A percentile compares a stretch with the other conserved stretches of the same genome.
Conservation (phyloP, 306 rosid genomes). For the Cucurbita moschata region DNA sequence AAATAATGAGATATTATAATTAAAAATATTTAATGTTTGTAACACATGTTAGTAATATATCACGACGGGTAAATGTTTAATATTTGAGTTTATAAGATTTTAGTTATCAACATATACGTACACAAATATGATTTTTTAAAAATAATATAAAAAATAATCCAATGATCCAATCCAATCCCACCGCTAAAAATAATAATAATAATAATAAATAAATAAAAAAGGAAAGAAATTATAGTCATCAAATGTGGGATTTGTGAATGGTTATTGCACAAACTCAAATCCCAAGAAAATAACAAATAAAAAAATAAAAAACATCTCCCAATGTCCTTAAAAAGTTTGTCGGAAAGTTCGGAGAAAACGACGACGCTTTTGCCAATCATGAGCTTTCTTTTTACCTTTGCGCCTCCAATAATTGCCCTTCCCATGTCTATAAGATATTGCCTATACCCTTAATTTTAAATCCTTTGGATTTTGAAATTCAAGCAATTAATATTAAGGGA, state of each 20-base stretch:
- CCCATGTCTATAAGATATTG: not conserved
- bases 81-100: no score
- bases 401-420: not conserved
- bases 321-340: not conserved
- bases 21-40: no score
- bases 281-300: not conserved
- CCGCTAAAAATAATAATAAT: not conserved
- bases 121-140: no score
- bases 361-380: conserved; percentile 1
- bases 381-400: not conserved
- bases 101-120: no score
- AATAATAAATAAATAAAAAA: not conserved
- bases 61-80: no score
- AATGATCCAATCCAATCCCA: not conserved
- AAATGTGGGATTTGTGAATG: not conserved
- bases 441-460: not conserved
- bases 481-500: not conserved
- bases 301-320: not conserved
- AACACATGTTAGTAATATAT: no score
- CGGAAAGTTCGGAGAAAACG: not conserved
- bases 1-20: no score
- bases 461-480: not conserved
- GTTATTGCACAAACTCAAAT: not conserved
- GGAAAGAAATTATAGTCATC: not conserved
- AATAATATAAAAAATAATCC: no score